Conservation (phyloP, 2,329 filamentous ascomycete species). For the Ceratocystis eucalypticola region DNA sequence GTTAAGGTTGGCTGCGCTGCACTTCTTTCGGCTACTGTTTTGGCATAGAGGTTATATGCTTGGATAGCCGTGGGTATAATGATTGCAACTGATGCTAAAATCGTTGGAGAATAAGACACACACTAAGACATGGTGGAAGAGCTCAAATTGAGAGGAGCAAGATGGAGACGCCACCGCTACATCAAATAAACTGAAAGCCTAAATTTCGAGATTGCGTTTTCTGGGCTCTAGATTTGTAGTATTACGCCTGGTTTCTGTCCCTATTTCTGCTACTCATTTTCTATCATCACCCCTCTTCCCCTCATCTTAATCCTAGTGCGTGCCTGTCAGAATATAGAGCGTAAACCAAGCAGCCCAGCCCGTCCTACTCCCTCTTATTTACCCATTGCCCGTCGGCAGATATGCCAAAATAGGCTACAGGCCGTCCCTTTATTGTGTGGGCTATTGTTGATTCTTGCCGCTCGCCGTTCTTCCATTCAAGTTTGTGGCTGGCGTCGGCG, state of each 20-base stretch:
- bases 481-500: background rate
- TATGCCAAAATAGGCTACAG: background rate
- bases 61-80: too few relatives aligned
- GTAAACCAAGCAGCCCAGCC: background rate
- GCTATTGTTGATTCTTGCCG: background rate
- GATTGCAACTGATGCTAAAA: too few relatives aligned
- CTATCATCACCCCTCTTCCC: background rate
- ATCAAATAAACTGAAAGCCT: too few relatives aligned
- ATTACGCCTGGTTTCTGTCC: background rate
- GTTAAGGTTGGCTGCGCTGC: background rate
- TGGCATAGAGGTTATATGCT: too few relatives aligned
- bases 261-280: background rate
- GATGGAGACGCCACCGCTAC: too few relatives aligned
- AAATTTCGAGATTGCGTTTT: too few relatives aligned
- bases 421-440: background rate
- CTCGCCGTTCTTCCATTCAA: background rate
- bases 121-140: too few relatives aligned
- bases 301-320: background rate
- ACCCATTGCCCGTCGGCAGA: background rate
- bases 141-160: too few relatives aligned
- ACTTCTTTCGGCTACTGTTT: background rate
- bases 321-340: slow-evolving; percentile 6
- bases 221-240: too few relatives aligned
- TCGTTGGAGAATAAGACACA: too few relatives aligned
- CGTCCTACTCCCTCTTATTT: background rate